A percentile compares a stretch with the other conserved stretches of the same genome.
Conservation (phyloP, 1,284 basidiomycete species). For the Sporisorium reilianum region DNA sequence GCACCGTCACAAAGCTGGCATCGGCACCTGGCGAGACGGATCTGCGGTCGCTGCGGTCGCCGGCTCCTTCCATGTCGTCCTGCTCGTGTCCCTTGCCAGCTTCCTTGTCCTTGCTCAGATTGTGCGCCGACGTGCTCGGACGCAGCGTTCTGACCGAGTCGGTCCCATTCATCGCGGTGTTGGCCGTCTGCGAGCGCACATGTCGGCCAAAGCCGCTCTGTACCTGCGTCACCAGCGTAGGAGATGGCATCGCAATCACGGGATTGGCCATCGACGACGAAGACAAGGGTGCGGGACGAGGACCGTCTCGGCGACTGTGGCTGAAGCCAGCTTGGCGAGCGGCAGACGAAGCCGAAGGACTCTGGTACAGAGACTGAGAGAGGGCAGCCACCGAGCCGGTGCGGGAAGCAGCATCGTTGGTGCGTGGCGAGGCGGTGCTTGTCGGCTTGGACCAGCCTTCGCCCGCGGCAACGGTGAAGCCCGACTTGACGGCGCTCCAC, state of each 20-base stretch:
- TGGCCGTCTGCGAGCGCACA: constrained; percentile 42
- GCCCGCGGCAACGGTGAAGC: constrained; percentile 45
- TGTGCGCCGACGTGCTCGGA: constrained; percentile 54
- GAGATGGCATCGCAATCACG: constrained; percentile 27
- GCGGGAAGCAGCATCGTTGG: constrained; percentile 12
- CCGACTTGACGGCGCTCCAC: constrained; percentile 67
- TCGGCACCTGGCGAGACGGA: constrained; percentile 31
- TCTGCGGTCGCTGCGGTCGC: constrained; percentile 25
- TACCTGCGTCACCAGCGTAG: constrained; percentile 42
- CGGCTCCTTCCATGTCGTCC: constrained; percentile 8
- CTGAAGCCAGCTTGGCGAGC: constrained; percentile 17
- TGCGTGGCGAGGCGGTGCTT: constrained; percentile 18
- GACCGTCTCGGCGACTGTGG: constrained; percentile 27
- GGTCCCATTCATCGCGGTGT: constrained; percentile 30
- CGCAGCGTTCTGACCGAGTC: constrained; percentile 57
- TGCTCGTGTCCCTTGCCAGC: constrained; percentile 2
- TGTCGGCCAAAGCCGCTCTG: constrained; percentile 50
- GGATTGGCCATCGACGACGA: constrained; percentile 19
- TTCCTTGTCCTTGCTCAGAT: constrained; percentile 29
- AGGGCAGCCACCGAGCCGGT: constrained; percentile 32
- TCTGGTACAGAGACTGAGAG: constrained; percentile 39
- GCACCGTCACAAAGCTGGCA: constrained; percentile 39
- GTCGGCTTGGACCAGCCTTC: constrained; percentile 34
- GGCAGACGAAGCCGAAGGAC: constrained; percentile 12
- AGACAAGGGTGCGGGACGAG: constrained; percentile 17